These are phyloP conservation scores for Raphidocelis subcapitata DNA, from an alignment of 139 green algal species.

Conservation along the genomic window DNA sequence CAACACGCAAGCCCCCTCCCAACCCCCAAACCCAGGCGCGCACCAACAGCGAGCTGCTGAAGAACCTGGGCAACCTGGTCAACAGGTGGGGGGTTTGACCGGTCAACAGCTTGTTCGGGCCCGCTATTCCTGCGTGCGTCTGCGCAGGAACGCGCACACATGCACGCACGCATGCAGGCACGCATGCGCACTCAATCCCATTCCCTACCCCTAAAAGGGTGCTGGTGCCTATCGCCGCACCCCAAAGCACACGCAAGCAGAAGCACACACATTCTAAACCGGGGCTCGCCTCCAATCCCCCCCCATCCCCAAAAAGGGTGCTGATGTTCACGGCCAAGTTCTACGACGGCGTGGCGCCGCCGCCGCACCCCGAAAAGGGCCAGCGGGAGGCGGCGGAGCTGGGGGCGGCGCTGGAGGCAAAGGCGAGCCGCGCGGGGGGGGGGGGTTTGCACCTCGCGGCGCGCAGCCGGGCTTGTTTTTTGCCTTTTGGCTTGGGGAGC, in stretches of 20 bases:
- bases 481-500: too few relatives aligned
- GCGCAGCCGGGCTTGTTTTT: background rate
- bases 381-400: conserved; percentile 48
- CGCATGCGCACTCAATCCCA: too few relatives aligned
- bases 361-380: conserved; percentile 23
- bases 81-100: conserved; percentile 39
- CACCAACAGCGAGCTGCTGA: conserved; percentile 94
- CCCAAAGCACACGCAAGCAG: too few relatives aligned
- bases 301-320: conserved; percentile 20
- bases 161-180: too few relatives aligned
- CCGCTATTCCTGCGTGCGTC: too few relatives aligned
- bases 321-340: conserved; percentile 69
- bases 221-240: too few relatives aligned
- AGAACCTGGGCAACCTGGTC: conserved; percentile 93
- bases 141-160: too few relatives aligned
- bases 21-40: conserved; percentile 15
- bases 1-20: too few relatives aligned
- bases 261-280: too few relatives aligned
- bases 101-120: too few relatives aligned
- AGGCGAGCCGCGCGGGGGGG: conserved; percentile 26
- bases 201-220: too few relatives aligned
- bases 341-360: conserved; percentile 68
- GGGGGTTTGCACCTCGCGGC: background rate
- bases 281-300: too few relatives aligned
- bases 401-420: conserved; percentile 48